A percentile compares a stretch with the other conserved stretches of the same genome.
Evolutionary conservation across 768 basidiomycete species (phyloP).

Genomic region (Coprinellus micaceus): DNA sequence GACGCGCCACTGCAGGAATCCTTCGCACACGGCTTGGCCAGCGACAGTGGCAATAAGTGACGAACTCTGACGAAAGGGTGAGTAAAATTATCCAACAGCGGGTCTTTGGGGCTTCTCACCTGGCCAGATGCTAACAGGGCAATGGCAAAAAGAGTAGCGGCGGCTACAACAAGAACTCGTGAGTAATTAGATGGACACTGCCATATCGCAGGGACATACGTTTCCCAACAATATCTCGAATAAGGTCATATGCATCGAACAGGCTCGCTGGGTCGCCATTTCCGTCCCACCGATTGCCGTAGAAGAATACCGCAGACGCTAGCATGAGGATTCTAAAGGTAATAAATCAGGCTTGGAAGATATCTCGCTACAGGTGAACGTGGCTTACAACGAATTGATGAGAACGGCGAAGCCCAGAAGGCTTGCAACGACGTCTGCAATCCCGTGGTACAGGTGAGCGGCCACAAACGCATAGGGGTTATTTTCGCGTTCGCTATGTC

Average conservation of each 20-base stretch:
- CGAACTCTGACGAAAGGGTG: conserved; percentile 49
- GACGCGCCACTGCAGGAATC: conserved; percentile 83
- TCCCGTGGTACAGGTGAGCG: conserved; percentile 63
- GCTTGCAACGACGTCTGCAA: conserved; percentile 61
- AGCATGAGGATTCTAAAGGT: conserved; percentile 69
- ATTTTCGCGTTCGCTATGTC: conserved; percentile 56
- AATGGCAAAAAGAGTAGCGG: conserved; percentile 85
- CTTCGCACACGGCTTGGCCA: conserved; percentile 88
- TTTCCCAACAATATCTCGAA: conserved; percentile 62
- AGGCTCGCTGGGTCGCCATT: conserved; percentile 57
- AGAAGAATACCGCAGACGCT: conserved; percentile 78
- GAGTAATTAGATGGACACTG: too few species aligned
- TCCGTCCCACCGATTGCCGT: conserved; percentile 28
- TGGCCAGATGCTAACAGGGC: conserved; percentile 84
- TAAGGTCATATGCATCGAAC: conserved; percentile 79
- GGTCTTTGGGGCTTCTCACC: conserved; percentile 27
- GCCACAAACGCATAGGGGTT: conserved; percentile 51
- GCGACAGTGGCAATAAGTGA: conserved; percentile 87
- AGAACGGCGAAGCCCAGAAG: conserved; percentile 82
- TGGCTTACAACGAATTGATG: conserved; percentile 75
- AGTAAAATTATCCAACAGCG: neutral
- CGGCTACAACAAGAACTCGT: conserved; percentile 39
- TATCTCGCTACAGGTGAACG: conserved; percentile 5
- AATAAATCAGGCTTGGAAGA: neutral
- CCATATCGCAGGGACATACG: conserved; percentile 43